Conservation (phyloP, 768 basidiomycete genomes). For the Austroboletus eburneus region DNA sequence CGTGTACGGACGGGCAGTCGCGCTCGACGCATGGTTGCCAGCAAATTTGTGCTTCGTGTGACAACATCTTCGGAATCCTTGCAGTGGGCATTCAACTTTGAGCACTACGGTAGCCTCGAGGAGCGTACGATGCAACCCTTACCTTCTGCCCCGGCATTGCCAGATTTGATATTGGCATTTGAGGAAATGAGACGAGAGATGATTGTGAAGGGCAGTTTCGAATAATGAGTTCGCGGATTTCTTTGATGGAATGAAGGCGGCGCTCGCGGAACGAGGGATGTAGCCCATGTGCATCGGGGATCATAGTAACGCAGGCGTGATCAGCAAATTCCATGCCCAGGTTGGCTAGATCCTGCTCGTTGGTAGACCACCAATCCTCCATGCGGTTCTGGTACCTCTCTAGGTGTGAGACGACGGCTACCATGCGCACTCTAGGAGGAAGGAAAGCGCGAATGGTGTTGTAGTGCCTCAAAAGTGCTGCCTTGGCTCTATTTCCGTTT, state of each 20-base stretch:
- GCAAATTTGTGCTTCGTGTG: neutral
- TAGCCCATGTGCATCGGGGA: slow-evolving; percentile 6
- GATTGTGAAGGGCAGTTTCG: slow-evolving; percentile 4
- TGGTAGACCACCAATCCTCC: slow-evolving; percentile 23
- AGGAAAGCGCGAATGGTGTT: slow-evolving; percentile 5
- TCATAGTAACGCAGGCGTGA: slow-evolving; percentile 20
- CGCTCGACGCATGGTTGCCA: neutral
- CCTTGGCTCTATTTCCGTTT: slow-evolving; percentile 17
- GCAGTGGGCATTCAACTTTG: neutral
- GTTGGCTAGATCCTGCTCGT: slow-evolving; percentile 7
- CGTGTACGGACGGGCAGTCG: neutral
- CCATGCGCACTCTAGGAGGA: slow-evolving; percentile 11
- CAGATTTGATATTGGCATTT: neutral
- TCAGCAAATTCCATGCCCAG: slow-evolving; percentile 15
- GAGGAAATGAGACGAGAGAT: slow-evolving; percentile 9
- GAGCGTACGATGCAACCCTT: neutral
- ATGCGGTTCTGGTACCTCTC: slow-evolving; percentile 18
- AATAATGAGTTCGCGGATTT: slow-evolving; percentile 11
- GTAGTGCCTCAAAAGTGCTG: slow-evolving; percentile 15
- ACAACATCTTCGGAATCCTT: neutral
- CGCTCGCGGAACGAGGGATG: slow-evolving; percentile 9
- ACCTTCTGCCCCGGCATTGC: slow-evolving; percentile 2
- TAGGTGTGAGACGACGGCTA: slow-evolving; percentile 16
- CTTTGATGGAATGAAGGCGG: slow-evolving; percentile 8
- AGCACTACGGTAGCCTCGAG: neutral